Evolutionary conservation across 108 stramenopile genomes (phyloP), one percentile per base, ranked within the genome.

Genomic region (Nitzschia sp.): DNA sequence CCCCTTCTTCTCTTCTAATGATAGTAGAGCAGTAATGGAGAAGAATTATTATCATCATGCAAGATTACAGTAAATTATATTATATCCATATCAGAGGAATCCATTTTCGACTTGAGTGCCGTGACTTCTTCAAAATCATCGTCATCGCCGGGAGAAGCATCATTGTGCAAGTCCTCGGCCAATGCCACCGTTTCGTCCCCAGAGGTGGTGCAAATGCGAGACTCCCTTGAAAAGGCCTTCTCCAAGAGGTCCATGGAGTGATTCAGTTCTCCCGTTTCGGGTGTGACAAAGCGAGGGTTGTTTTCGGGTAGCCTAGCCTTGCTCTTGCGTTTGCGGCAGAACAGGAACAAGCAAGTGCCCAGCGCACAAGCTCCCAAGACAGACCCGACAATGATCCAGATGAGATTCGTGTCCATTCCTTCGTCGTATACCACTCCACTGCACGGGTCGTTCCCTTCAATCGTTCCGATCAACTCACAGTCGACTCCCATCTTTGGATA

Each of bases 401-500:
- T 32, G 21, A 28, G 13, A 11, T 69, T 64, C n/a, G n/a, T n/a
- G 18, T 29, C 54, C 6, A 9, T 42, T 25, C 54, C 63, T 5
- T 24, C 34, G 13, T 35, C 58, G 48, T 61, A 61, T 3, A 61
- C 66, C 13, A 70, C 78, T 24, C 84, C 84, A 3, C 56, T 54
- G 38, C 81, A 82, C 45, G 79, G 64, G 55, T 80, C 69, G 48
- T 70, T 29, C 11, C 46, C 70, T 38, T 68, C 65, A 1, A 58
- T 54, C 11, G 28, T 47, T 9, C 85, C 85, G 57, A 86, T 66
- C 61, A 55, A 28, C 29, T 77, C 66, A 57, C 85, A 86, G 59
- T 82, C 82, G 30, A 86, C 72, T 0, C 64, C 64, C 67, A 86
- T 64, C 11, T 62, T 31, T 1, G 70, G 66, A 28, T 77, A 74